Percentiles rank a stretch among this genome's conserved stretches.
Evolutionary conservation across 768 basidiomycete species (phyloP).

Genomic region (Naganishia randhawae): DNA sequence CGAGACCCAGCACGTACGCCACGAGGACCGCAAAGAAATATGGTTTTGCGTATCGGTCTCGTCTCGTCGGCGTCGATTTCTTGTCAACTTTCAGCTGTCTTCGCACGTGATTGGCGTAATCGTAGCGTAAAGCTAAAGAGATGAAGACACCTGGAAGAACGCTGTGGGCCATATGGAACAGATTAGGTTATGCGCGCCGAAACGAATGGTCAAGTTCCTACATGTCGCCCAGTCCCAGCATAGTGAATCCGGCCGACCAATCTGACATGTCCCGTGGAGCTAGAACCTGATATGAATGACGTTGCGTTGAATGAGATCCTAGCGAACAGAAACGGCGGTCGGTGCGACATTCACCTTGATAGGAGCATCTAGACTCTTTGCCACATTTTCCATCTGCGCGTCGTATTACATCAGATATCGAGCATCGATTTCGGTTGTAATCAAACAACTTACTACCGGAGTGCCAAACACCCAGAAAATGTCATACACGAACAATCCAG

Average conservation of each 20-base stretch:
- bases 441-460: conserved; percentile 51
- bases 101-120: conserved; percentile 48
- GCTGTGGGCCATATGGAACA: neutral
- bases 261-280: conserved; percentile 33
- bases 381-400: conserved; percentile 78
- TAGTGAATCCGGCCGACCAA: conserved; percentile 64
- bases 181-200: neutral
- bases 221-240: conserved; percentile 83
- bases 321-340: neutral
- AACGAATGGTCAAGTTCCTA: conserved; percentile 49
- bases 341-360: conserved; percentile 63
- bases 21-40: conserved; percentile 69
- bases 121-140: conserved; percentile 80
- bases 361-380: conserved; percentile 80
- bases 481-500: conserved; percentile 86
- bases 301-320: neutral
- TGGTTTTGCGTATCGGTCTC: conserved; percentile 58
- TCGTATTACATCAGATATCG: conserved; percentile 32
- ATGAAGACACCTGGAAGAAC: conserved; percentile 59
- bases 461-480: conserved; percentile 66
- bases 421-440: conserved; percentile 53
- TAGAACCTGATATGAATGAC: conserved; percentile 16
- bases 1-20: conserved; percentile 71
- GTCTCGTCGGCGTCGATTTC: conserved; percentile 41
- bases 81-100: conserved; percentile 32